Evolutionary conservation across 78 protist genomes (phyloP).

Genomic region (Dictyostelium capitatum): DNA sequence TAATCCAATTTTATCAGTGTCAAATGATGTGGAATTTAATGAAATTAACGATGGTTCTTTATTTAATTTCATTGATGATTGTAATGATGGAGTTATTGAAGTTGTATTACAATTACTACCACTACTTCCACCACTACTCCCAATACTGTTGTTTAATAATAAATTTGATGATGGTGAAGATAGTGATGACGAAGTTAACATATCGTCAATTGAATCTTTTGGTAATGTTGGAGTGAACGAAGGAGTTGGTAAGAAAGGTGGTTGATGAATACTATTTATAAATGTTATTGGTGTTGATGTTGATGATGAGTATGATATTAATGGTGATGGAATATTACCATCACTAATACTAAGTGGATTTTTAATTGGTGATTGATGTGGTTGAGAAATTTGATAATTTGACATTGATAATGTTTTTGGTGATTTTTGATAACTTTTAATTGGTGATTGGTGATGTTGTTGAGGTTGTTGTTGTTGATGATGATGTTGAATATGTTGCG

Average conservation of each 20-base stretch:
- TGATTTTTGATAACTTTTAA: not conserved
- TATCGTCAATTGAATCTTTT: not conserved
- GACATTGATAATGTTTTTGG: not conserved
- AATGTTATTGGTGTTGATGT: constrained; percentile 52
- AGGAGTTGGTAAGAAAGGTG: constrained; percentile 4
- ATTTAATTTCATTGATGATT: not conserved
- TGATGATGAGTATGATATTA: constrained; percentile 41
- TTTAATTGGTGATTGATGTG: constrained; percentile 3
- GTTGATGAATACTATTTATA: not conserved
- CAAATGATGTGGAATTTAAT: not conserved
- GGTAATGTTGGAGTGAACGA: not conserved
- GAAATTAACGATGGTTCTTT: not conserved
- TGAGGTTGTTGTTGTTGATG: not conserved
- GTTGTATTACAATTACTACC: not conserved
- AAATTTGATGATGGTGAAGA: not conserved
- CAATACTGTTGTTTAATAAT: not conserved
- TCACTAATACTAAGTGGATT: not conserved
- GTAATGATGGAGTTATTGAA: not conserved
- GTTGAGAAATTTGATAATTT: constrained; percentile 1
- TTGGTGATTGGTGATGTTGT: not conserved
- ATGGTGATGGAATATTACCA: not conserved
- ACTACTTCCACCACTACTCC: not conserved
- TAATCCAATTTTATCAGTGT: constrained; percentile 6
- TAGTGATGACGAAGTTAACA: not conserved
- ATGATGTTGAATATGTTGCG: not conserved